These are phyloP conservation scores for Vigna angularis DNA, from an alignment of 306 rosid genomes.

Conservation along the genomic window DNA sequence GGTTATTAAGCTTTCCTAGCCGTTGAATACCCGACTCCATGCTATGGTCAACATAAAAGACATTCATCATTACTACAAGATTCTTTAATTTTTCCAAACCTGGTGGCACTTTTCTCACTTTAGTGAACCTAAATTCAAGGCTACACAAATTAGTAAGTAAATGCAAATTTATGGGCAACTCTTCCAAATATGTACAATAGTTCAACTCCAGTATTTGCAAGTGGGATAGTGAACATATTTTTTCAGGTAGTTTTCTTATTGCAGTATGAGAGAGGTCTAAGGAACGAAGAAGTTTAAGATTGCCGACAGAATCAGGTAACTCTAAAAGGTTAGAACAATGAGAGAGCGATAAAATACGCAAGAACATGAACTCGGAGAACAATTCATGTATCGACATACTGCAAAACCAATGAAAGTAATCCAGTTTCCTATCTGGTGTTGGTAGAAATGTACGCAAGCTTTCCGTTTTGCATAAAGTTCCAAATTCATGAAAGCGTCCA, in stretches of 20 bases:
- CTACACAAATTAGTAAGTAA: not conserved
- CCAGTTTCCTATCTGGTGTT: too few relatives aligned
- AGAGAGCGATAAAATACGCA: not conserved
- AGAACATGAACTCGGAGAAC: not conserved
- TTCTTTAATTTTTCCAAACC: not conserved
- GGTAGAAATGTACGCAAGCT: too few relatives aligned
- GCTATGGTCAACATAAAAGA: not conserved
- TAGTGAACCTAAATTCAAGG: not conserved
- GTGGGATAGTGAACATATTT: not conserved
- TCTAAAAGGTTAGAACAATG: not conserved
- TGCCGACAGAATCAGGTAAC: not conserved
- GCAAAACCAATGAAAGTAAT: not conserved
- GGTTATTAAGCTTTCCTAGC: not conserved
- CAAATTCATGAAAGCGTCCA: too few relatives aligned
- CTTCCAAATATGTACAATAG: not conserved
- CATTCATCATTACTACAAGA: not conserved
- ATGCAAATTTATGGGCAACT: not conserved
- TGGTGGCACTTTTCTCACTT: not conserved
- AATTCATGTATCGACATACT: not conserved
- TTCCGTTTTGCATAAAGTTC: too few relatives aligned
- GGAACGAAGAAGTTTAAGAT: not conserved
- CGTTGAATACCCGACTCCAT: too few relatives aligned
- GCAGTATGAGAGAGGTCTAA: not conserved
- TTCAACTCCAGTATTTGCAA: not conserved
- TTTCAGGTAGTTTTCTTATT: not conserved